Conservation (phyloP, 352 stramenopile genomes). For the Bremia lactucae region DNA sequence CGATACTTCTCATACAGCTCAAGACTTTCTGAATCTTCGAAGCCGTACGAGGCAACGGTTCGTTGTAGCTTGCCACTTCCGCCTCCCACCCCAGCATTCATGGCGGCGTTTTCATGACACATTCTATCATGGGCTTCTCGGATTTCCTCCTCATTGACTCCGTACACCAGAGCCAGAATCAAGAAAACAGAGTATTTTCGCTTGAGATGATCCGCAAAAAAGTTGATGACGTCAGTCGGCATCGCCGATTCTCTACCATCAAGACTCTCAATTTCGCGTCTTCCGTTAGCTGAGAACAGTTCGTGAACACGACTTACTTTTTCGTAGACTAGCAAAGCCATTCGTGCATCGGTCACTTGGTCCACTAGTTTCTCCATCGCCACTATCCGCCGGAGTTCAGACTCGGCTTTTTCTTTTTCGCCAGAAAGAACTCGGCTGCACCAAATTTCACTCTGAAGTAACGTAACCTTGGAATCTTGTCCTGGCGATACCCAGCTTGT, state of each 20-base stretch:
- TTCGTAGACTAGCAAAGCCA: constrained; percentile 82
- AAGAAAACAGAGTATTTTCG: constrained; percentile 83
- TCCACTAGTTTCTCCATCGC: constrained; percentile 80
- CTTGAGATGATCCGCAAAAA: constrained; percentile 80
- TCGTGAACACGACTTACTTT: constrained; percentile 84
- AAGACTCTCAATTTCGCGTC: constrained; percentile 55
- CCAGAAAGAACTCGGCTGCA: constrained; percentile 68
- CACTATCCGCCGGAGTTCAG: constrained; percentile 67
- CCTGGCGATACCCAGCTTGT: constrained; percentile 63
- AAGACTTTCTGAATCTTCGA: constrained; percentile 62
- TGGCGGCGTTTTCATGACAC: constrained; percentile 66
- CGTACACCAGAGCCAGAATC: constrained; percentile 69
- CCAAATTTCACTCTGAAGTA: constrained; percentile 82
- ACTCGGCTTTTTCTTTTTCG: constrained; percentile 79
- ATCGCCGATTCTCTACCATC: constrained; percentile 34
- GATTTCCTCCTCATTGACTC: constrained; percentile 68
- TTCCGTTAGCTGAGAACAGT: constrained; percentile 69
- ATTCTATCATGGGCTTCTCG: constrained; percentile 71
- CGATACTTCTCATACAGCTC: constrained; percentile 82
- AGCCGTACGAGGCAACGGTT: constrained; percentile 47
- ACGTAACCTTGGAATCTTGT: constrained; percentile 69
- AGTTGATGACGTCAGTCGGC: constrained; percentile 56
- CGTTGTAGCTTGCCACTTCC: constrained; percentile 48
- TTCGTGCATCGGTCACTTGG: constrained; percentile 63
- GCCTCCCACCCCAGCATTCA: constrained; percentile 62